Evolutionary conservation across 1,284 basidiomycete species (phyloP).

Genomic region (Inonotus hispidus): DNA sequence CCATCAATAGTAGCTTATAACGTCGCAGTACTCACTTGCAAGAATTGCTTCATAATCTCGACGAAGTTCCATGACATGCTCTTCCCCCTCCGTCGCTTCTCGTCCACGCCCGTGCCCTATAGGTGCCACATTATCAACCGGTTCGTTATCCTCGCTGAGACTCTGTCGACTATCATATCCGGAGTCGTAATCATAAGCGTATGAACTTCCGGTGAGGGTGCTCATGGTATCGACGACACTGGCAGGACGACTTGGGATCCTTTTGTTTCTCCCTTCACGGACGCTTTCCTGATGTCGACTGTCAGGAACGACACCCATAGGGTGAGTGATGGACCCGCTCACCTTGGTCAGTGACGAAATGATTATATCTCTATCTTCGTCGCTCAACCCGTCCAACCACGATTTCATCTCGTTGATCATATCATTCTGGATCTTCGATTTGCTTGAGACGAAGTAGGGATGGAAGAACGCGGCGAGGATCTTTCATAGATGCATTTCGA

Average conservation of each 20-base stretch:
- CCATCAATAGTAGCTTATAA: not conserved
- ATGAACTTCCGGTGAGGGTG: not conserved
- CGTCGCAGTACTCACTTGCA: not conserved
- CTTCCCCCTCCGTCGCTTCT: not conserved
- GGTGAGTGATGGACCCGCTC: no score
- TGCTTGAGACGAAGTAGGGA: conserved; percentile 29
- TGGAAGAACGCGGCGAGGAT: conserved; percentile 33
- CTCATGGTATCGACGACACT: conserved; percentile 10
- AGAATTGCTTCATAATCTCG: not conserved
- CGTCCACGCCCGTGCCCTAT: not conserved
- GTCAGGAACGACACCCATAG: no score
- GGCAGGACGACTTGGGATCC: conserved; percentile 14
- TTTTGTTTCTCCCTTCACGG: conserved; percentile 24
- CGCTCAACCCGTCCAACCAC: conserved; percentile 29
- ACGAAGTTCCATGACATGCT: not conserved
- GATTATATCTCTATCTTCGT: conserved; percentile 19
- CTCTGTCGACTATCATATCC: not conserved
- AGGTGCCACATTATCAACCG: not conserved
- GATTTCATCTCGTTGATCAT: conserved; percentile 30
- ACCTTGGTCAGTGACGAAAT: conserved; percentile 20
- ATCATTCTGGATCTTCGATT: conserved; percentile 33
- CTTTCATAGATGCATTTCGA: conserved; percentile 9
- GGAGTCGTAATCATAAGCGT: not conserved
- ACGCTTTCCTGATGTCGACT: conserved; percentile 23
- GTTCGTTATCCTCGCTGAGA: not conserved